phyloP scores from a whole-genome alignment of 2,329 filamentous ascomycete genomes.

The Curvularia sp. region DNA sequence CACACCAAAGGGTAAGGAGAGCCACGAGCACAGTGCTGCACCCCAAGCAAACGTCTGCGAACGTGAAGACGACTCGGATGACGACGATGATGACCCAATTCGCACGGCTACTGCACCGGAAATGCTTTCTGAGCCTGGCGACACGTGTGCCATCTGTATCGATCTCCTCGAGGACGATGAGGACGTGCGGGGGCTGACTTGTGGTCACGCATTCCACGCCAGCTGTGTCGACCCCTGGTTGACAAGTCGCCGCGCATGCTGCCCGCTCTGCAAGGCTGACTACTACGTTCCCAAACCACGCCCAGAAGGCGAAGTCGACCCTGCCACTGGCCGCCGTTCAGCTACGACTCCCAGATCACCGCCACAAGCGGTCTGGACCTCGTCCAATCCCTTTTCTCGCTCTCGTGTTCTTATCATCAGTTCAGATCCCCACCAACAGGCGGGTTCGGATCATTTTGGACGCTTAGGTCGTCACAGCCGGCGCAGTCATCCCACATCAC shows the following conservation, averaged over 20 bases:
- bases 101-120: slow-evolving; percentile 82
- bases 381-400: slow-evolving; percentile 42
- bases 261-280: slow-evolving; percentile 96
- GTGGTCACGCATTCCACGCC: slow-evolving; percentile 97
- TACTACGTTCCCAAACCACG: slow-evolving; percentile 95
- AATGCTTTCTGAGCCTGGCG: slow-evolving; percentile 79
- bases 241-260: slow-evolving; percentile 91
- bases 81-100: slow-evolving; percentile 81
- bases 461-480: slow-evolving; percentile 37
- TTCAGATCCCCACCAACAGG: slow-evolving; percentile 17
- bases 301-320: slow-evolving; percentile 59
- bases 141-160: slow-evolving; percentile 95
- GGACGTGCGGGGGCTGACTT: slow-evolving; percentile 90
- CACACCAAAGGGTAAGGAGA: slow-evolving; percentile 36
- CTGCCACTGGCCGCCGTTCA: slow-evolving; percentile 39
- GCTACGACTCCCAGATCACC: slow-evolving; percentile 41
- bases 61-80: slow-evolving; percentile 63
- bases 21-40: slow-evolving; percentile 29
- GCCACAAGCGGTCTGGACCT: slow-evolving; percentile 44
- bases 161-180: slow-evolving; percentile 94
- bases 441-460: slow-evolving; percentile 29
- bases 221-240: slow-evolving; percentile 96
- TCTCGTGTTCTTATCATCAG: slow-evolving; percentile 42
- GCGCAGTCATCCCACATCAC: slow-evolving; percentile 22
- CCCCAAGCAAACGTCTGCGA: slow-evolving; percentile 33